Base-by-base conservation (phyloP, 2,329 filamentous ascomycete genomes). In the Phaeomoniella chlamydospora region DNA sequence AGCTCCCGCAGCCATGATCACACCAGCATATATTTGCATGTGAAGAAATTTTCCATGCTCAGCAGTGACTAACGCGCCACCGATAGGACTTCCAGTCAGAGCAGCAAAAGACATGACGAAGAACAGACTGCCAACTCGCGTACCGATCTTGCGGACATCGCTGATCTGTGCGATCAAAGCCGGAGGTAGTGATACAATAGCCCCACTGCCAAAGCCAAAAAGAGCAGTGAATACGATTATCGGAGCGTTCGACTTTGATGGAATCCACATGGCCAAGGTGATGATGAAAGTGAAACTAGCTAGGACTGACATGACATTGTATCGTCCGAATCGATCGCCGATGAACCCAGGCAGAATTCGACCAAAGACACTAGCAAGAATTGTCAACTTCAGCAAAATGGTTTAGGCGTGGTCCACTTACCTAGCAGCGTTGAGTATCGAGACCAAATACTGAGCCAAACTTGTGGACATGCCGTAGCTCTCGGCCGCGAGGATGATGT, bases 171-270 rank as follows among this genome's bases (percentile, higher is more conserved):
- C 77, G 15, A 86, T 60, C 4, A 79, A 59, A 0, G 77, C 67
- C 0, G 80, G 75, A 0, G 64, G 61, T 11, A 84, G 58, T 1
- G 71, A 71, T 18, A 80, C 69, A 46, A 75, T 79, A 3, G 71
- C 70, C 11, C 79, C 80, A 0, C 72, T 77, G n/a, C 67, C 67
- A 51, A 84, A 81, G 13, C 79, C 80, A 44, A 79, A 85, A 5
- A 82, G 54, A 15, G 68, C 61, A 14, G 68, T 65, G 51, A 80
- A 84, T 17, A 74, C 61, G 37, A 82, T 67, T 37, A 77, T 70
- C 1, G 71, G 66, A 0, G 66, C 65, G 4, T 73, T 68, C 22
- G 61, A 59, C 3, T 57, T 59, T 4, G 59, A 63, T 2, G 67
- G 64, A 2, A 74, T 53, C 73, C 73, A 70, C 1, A 79, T 52